Conservation (phyloP, 2,329 filamentous ascomycete genomes). For the Trichoderma pleuroti region DNA sequence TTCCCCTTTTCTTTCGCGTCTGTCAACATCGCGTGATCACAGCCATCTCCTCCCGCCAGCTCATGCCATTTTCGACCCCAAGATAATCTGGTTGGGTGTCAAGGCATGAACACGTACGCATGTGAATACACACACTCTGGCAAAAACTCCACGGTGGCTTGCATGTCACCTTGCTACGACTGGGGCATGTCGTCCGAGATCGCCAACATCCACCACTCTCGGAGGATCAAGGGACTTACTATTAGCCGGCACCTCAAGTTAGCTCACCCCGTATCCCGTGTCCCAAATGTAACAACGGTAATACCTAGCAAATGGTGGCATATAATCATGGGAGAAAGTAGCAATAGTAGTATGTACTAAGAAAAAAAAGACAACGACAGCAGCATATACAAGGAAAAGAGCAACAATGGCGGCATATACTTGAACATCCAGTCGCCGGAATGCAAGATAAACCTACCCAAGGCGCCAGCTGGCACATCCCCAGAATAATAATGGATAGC, state of each 20-base stretch:
- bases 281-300: neutral
- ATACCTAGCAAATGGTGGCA: neutral
- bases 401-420: neutral
- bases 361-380: too few relatives aligned
- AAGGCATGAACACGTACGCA: neutral
- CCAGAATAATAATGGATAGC: neutral
- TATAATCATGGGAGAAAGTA: neutral
- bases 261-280: too few relatives aligned
- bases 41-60: neutral
- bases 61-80: conserved; percentile 5
- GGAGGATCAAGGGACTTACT: neutral
- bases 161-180: neutral
- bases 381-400: too few relatives aligned
- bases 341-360: neutral
- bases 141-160: neutral
- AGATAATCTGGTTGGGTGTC: neutral
- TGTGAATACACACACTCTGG: neutral
- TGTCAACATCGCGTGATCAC: conserved; percentile 11
- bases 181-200: neutral
- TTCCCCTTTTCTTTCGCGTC: neutral
- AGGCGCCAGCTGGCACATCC: neutral
- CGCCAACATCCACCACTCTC: neutral
- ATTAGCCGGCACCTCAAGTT: neutral
- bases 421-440: neutral
- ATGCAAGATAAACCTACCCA: neutral